Evolutionary conservation across 345 rosid species (phyloP), one percentile per base, ranked within the genome.

Genomic region (Carallia pectinifolia): DNA sequence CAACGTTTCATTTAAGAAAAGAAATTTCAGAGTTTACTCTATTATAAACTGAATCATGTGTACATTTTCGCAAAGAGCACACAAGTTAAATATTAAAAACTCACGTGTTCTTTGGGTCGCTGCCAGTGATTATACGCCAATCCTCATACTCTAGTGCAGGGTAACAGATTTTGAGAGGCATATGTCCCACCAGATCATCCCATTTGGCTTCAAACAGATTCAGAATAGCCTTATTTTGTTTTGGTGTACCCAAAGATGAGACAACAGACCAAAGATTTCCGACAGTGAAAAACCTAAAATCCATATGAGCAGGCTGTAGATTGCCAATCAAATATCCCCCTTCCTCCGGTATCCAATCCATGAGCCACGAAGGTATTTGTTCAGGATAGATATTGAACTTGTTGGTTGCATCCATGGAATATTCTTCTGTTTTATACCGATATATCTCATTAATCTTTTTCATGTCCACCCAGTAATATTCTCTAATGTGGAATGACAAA

Each of bases 51-150:
- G 27, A 56, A 62, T 4, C 18, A 36, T 18, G 18, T 8, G 34
- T 17, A 53, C 37, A 53, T 37, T 33, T 33, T 33, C 34, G 4
- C 34, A 37, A 38, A 19, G 33, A 58, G 2, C 1, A 9, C 47
- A 2, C 10, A 13, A 48, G 67, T 17, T 19, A 6, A 53, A 53
- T 6, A 19, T 70, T 27, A 17, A 70, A 47, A 61, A 71, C 85
- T 87, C 68, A 91, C 96, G 97, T 90, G 71, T 94, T 94, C 80
- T 94, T 94, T n/a, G 98, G 98, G 79, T 94, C 98, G 66, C 97
- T 84, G 67, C 98, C 98, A 1, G 97, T 91, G 61, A 90, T 87
- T 52, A 94, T 91, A 56, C 89, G 96, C 98, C 98, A 94, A 40
- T 94, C 97, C 68, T 94, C 96, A 5, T 68, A 54, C 86, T 94